Evolutionary conservation across 202 grass and related monocot species (phyloP).

Genomic region (Dendrocalamus latiflorus): DNA sequence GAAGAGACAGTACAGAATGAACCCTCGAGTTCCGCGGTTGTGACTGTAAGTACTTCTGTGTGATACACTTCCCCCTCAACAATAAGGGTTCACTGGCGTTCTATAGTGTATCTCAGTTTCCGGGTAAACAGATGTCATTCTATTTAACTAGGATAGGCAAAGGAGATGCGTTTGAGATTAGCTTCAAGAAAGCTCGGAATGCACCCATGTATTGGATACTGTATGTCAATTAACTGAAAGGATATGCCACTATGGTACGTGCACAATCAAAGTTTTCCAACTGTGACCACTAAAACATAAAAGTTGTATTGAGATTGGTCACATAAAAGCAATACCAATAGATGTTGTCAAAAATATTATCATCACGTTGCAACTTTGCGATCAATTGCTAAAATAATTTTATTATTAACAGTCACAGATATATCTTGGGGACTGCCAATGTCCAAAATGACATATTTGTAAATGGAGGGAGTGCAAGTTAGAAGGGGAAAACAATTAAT

Average conservation of each 20-base stretch:
- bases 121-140: neutral
- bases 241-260: neutral
- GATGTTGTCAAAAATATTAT: neutral
- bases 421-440: neutral
- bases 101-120: neutral
- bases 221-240: neutral
- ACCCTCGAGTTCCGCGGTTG: constrained; percentile 34
- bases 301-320: neutral
- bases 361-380: neutral
- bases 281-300: neutral
- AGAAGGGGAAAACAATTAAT: neutral
- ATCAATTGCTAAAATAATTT: neutral
- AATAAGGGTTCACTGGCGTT: neutral
- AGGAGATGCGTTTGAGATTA: neutral
- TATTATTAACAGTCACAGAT: neutral
- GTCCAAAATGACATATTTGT: neutral
- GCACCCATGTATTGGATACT: neutral
- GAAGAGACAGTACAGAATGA: constrained; percentile 48
- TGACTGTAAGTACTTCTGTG: constrained; percentile 40
- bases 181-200: neutral
- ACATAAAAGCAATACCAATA: neutral
- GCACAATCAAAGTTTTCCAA: neutral
- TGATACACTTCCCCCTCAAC: neutral
- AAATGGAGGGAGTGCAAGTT: neutral
- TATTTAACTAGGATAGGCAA: constrained; percentile 5